Base-by-base conservation (phyloP, 1,139 yeast species). In the Magnusiomyces suaveolens region DNA sequence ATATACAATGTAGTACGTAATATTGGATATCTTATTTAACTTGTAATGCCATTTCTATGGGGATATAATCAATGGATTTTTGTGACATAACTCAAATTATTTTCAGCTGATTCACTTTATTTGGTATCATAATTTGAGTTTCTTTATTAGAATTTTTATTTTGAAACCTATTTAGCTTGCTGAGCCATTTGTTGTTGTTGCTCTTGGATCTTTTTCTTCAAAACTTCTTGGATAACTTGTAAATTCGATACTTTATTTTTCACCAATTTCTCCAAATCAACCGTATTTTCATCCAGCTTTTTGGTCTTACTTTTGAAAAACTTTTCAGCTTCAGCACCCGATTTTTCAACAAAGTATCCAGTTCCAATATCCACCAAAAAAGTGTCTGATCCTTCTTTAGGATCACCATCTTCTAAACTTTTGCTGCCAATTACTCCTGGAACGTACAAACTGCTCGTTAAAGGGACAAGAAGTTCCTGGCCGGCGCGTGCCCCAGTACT, bases 341-440 rank as follows among this genome's bases (percentile, higher is more conserved):
- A 71, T 62, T 92, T 94, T 63, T 88, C 96, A 33, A 89, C 94
- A 66, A 80, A 92, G 69, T 92, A 92, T 1, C 97, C 97, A 0
- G 98, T 92, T 38, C 99, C 99, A 46, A 92, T 84, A 66, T 92
- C 99, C 20, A 94, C 96, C 70, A 92, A 76, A 63, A 84, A 92
- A 56, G 77, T 81, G 23, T 32, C 36, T 14, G 33, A 20, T 46
- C 25, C 48, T 12, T 26, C 21, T 59, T 83, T 79, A 49, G 78
- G 78, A 59, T 83, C 79, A 2, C 18, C 23, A 2, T n/a, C 23
- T 4, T 21, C 16, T 20, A 21, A 41, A 20, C 14, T 8, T 43
- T 55, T 53, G 50, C 51, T 51, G 29, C 47, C 59, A 46, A 67
- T 57, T 57, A 75, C 78, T 1, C 98, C 99, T 1, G 96, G 96